Percentiles rank a stretch among this genome's conserved stretches.
Conservation (phyloP, 1,139 yeast species). For the Yamadazyma oceani region DNA sequence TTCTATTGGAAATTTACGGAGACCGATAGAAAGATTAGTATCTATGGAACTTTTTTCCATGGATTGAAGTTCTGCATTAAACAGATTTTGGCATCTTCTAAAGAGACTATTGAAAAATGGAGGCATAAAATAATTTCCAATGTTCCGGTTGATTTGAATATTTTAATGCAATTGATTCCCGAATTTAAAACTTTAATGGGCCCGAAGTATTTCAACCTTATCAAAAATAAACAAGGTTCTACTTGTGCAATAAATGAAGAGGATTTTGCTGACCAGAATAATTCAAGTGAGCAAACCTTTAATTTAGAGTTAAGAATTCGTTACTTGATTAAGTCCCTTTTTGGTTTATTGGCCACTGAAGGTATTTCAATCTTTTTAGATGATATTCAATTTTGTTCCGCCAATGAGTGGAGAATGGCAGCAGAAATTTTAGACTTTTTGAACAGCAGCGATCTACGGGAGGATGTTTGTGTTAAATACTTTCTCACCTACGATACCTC, state of each 20-base stretch:
- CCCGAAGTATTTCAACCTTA: constrained; percentile 31
- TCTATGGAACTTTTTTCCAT: constrained; percentile 23
- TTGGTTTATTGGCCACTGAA: constrained; percentile 40
- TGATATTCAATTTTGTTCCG: constrained; percentile 48
- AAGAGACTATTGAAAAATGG: constrained; percentile 40
- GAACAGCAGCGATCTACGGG: constrained; percentile 22
- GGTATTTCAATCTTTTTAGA: constrained; percentile 51
- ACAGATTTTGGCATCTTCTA: constrained; percentile 44
- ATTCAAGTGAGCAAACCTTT: constrained; percentile 17
- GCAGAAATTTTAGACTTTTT: constrained; percentile 28
- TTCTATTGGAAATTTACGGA: constrained; percentile 43
- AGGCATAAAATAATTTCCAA: constrained; percentile 40
- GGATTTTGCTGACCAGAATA: neutral
- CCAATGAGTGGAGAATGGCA: constrained; percentile 29
- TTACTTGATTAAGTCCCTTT: constrained; percentile 43
- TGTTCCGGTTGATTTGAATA: constrained; percentile 44
- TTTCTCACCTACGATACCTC: constrained; percentile 6
- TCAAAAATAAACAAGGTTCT: constrained; percentile 9
- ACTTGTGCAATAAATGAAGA: neutral
- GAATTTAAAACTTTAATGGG: constrained; percentile 48
- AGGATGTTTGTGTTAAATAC: constrained; percentile 3
- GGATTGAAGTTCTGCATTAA: constrained; percentile 42
- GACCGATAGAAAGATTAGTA: constrained; percentile 32
- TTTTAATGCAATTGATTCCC: constrained; percentile 45
- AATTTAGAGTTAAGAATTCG: constrained; percentile 43